Conservation (phyloP, 164 flowering plant species). For the Platanus orientalis region DNA sequence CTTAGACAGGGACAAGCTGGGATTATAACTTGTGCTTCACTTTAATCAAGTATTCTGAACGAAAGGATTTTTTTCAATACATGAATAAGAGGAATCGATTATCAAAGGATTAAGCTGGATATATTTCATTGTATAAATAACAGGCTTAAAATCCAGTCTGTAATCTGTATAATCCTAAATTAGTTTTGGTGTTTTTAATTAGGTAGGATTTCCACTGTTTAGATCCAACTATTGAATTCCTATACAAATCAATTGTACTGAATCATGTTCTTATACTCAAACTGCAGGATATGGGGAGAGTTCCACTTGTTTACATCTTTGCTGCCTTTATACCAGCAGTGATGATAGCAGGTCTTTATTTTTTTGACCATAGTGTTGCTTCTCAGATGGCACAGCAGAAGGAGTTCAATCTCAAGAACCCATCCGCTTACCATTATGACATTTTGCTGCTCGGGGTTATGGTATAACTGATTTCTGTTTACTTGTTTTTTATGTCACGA, state of each 20-base stretch:
- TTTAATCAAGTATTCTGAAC: too few relatives aligned
- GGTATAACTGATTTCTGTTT: constrained; percentile 21
- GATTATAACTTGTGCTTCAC: too few relatives aligned
- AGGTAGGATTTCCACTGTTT: too few relatives aligned
- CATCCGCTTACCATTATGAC: constrained; percentile 51
- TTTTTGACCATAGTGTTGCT: constrained; percentile 60
- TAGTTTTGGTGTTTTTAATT: too few relatives aligned
- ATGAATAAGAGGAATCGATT: not conserved
- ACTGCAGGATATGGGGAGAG: constrained; percentile 50
- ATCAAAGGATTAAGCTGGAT: too few relatives aligned
- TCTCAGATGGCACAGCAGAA: constrained; percentile 57
- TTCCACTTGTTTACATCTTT: constrained; percentile 41
- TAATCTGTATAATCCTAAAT: too few relatives aligned
- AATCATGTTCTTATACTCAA: constrained; percentile 5
- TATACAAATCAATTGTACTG: not conserved
- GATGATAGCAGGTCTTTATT: constrained; percentile 53
- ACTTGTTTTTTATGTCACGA: not conserved
- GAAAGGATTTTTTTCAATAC: not conserved
- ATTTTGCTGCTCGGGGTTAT: constrained; percentile 44
- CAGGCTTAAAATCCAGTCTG: not conserved
- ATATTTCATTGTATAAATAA: not conserved
- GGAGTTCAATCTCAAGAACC: constrained; percentile 52
- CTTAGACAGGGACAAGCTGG: too few relatives aligned
- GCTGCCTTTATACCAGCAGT: constrained; percentile 49
- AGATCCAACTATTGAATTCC: not conserved